A percentile compares a stretch with the other conserved stretches of the same genome.
Conservation (phyloP, 495 filamentous ascomycete genomes). For the Xylaria cubensis region DNA sequence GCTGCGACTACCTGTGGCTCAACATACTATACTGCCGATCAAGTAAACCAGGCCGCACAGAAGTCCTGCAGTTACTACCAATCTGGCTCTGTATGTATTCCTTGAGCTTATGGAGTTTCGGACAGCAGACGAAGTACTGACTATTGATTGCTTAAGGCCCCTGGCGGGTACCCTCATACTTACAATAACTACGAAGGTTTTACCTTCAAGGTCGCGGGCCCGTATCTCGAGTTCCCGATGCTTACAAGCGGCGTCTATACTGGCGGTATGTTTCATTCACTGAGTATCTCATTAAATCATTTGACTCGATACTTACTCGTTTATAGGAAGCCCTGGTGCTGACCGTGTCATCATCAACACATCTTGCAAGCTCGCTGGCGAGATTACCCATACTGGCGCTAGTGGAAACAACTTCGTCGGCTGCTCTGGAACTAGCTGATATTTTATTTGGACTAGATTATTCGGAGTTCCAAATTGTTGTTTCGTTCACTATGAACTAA, state of each 20-base stretch:
- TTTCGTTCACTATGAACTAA: not conserved
- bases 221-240: constrained; percentile 71
- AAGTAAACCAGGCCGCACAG: constrained; percentile 42
- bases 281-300: not conserved
- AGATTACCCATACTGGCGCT: constrained; percentile 71
- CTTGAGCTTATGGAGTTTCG: not conserved
- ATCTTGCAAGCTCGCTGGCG: constrained; percentile 56
- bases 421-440: constrained; percentile 39
- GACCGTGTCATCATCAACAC: constrained; percentile 68
- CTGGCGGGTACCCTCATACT: constrained; percentile 63
- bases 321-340: constrained; percentile 57
- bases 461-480: not conserved
- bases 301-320: not conserved
- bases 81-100: constrained; percentile 36
- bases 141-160: constrained; percentile 31
- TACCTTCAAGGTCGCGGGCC: constrained; percentile 60
- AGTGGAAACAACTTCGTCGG: constrained; percentile 66
- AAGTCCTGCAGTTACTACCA: constrained; percentile 47
- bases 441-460: not conserved
- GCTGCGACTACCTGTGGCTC: constrained; percentile 51
- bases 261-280: constrained; percentile 52
- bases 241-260: constrained; percentile 58
- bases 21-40: constrained; percentile 54
- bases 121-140: not conserved
- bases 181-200: constrained; percentile 75